Percentiles rank a stretch among this genome's conserved stretches.
phyloP scores from a whole-genome alignment of 2,329 filamentous ascomycete species.

The Sclerotinia spermophila region DNA sequence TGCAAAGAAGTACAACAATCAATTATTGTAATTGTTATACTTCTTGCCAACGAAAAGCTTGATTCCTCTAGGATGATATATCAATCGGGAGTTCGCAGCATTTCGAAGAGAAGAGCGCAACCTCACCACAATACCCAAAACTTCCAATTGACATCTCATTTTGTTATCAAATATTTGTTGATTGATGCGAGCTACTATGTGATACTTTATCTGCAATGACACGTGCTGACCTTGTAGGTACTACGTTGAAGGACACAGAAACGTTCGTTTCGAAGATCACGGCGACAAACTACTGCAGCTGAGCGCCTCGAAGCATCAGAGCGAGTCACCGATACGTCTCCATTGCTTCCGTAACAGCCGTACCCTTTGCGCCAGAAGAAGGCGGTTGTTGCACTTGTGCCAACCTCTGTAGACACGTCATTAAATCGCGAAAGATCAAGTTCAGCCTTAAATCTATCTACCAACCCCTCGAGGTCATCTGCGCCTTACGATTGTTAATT shows the following conservation, averaged over 20 bases:
- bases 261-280: slow-evolving; percentile 34
- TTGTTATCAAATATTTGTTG: slow-evolving; percentile 28
- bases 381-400: slow-evolving; percentile 34
- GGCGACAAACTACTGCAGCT: slow-evolving; percentile 36
- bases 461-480: slow-evolving; percentile 37
- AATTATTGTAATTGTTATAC: slow-evolving; percentile 4
- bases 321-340: slow-evolving; percentile 27
- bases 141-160: slow-evolving; percentile 26
- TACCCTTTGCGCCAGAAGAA: slow-evolving; percentile 22
- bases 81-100: slow-evolving; percentile 13
- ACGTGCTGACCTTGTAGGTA: slow-evolving; percentile 38
- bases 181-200: slow-evolving; percentile 29
- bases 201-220: slow-evolving; percentile 36
- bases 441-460: slow-evolving; percentile 35
- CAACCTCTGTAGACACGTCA: slow-evolving; percentile 37
- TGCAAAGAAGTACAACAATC: not conserved
- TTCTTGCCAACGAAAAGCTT: slow-evolving; percentile 3
- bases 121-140: slow-evolving; percentile 22
- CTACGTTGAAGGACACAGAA: slow-evolving; percentile 33
- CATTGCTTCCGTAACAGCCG: slow-evolving; percentile 27
- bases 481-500: slow-evolving; percentile 27
- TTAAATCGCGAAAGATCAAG: slow-evolving; percentile 29
- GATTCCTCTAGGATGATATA: not conserved
- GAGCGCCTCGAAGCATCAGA: slow-evolving; percentile 35
- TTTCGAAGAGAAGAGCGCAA: slow-evolving; percentile 27